Percentiles rank a stretch among this genome's conserved stretches.
Conservation (phyloP, 2,329 filamentous ascomycete genomes). For the Cordyceps fumosorosea region DNA sequence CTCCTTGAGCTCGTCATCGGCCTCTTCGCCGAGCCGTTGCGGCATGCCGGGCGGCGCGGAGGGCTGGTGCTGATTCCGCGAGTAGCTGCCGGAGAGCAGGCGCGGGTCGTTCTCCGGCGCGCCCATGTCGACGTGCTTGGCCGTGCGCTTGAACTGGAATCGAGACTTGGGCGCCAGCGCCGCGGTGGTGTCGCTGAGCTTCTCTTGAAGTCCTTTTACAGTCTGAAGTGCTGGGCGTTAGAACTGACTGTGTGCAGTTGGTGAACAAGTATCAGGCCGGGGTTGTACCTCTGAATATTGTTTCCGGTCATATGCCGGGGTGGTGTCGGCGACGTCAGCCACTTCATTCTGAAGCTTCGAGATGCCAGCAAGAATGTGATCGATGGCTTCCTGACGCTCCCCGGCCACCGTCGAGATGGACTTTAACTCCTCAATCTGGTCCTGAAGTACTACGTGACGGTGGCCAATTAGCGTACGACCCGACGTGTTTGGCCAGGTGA, state of each 20-base stretch:
- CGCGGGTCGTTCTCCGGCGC: constrained; percentile 37
- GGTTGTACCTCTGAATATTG: constrained; percentile 66
- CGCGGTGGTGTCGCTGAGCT: constrained; percentile 63
- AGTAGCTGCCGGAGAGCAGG: constrained; percentile 29
- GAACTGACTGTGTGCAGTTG: background rate
- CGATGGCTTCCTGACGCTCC: constrained; percentile 73
- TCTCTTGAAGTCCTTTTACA: constrained; percentile 74
- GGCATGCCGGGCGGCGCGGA: background rate
- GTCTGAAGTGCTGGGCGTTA: constrained; percentile 39
- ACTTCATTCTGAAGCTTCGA: constrained; percentile 76
- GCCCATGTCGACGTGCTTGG: constrained; percentile 36
- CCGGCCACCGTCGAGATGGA: constrained; percentile 56
- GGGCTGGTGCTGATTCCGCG: constrained; percentile 21
- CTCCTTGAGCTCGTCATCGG: constrained; percentile 20
- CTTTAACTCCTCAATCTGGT: constrained; percentile 64
- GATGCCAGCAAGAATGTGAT: constrained; percentile 73
- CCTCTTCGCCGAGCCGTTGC: constrained; percentile 6
- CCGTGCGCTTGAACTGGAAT: constrained; percentile 65
- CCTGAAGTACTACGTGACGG: constrained; percentile 59
- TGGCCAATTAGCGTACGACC: background rate
- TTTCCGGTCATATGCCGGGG: constrained; percentile 85
- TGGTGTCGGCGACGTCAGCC: constrained; percentile 71
- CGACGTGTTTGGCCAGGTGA: too few relatives aligned
- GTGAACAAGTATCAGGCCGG: too few relatives aligned
- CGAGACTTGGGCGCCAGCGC: constrained; percentile 67